Evolutionary conservation across 192 early-diverging fungal species (phyloP).

Genomic region (Coemansia interrupta): DNA sequence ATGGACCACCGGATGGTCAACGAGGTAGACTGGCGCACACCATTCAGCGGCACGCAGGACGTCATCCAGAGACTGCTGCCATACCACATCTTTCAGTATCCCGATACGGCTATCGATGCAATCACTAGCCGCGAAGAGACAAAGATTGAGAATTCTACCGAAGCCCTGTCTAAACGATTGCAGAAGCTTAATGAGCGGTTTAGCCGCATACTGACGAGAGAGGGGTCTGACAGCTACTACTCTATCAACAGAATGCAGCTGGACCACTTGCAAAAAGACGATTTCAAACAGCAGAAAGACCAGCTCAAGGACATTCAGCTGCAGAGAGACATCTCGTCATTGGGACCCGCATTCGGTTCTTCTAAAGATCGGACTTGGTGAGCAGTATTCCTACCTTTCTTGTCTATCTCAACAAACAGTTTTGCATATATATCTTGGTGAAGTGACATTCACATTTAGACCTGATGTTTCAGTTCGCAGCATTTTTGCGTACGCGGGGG

Average conservation of each 20-base stretch:
- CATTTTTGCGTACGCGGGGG: no score
- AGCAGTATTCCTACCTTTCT: not conserved
- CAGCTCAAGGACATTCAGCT: conserved; percentile 23
- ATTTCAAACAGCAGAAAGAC: conserved; percentile 14
- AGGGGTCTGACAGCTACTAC: conserved; percentile 26
- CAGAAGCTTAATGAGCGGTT: conserved; percentile 16
- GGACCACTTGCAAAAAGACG: conserved; percentile 15
- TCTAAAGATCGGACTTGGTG: not conserved
- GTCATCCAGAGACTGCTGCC: conserved; percentile 65
- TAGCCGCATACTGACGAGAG: conserved; percentile 12
- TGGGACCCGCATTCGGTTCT: conserved; percentile 8
- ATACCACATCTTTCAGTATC: conserved; percentile 72
- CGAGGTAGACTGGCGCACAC: conserved; percentile 57
- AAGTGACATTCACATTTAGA: no score
- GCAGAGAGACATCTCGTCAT: conserved; percentile 36
- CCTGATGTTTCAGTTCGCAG: no score
- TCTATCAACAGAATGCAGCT: conserved; percentile 24
- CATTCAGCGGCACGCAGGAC: conserved; percentile 61
- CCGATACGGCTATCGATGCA: conserved; percentile 33
- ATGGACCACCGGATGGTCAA: conserved; percentile 53
- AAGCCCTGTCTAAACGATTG: conserved; percentile 4
- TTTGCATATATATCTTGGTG: conserved; percentile 1
- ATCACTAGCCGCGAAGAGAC: conserved; percentile 15
- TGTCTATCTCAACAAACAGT: not conserved
- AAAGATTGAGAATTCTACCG: not conserved